Conservation (phyloP, 1,139 yeast genomes). For the Zygosaccharomyces sapae region DNA sequence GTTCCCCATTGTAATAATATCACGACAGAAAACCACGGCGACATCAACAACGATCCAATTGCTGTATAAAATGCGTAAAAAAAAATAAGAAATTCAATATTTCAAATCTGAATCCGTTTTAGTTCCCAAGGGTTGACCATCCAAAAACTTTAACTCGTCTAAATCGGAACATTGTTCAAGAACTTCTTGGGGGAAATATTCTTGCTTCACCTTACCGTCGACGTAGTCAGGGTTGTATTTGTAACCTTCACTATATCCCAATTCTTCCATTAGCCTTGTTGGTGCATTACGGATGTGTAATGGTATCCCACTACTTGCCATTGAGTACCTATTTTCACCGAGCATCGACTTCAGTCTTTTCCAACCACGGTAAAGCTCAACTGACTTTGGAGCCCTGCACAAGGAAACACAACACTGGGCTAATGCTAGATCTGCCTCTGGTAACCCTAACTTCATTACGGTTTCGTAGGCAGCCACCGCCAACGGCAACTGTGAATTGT, state of each 20-base stretch:
- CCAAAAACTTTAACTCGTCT: constrained; percentile 35
- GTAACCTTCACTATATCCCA: constrained; percentile 81
- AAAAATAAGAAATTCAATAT: not conserved
- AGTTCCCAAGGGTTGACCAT: constrained; percentile 44
- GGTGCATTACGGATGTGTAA: constrained; percentile 91
- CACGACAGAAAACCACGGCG: not conserved
- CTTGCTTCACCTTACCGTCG: constrained; percentile 70
- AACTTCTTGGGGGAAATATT: constrained; percentile 57
- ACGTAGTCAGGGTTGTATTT: constrained; percentile 79
- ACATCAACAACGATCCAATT: not conserved
- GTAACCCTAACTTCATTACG: constrained; percentile 89
- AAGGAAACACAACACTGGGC: constrained; percentile 91
- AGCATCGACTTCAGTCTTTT: constrained; percentile 57
- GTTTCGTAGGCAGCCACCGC: constrained; percentile 84
- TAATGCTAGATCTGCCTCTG: constrained; percentile 85
- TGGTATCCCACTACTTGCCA: constrained; percentile 64
- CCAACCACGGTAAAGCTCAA: constrained; percentile 78
- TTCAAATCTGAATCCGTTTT: constrained; percentile 36
- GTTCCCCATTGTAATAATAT: constrained; percentile 41
- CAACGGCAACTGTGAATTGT: constrained; percentile 79
- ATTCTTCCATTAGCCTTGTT: constrained; percentile 77
- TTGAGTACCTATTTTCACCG: constrained; percentile 53
- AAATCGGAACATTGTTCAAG: constrained; percentile 31
- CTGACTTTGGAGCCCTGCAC: constrained; percentile 82
- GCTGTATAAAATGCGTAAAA: constrained; percentile 6